A percentile compares a stretch with the other conserved stretches of the same genome.
These are phyloP conservation scores for Pneumocystis sp. DNA, from an alignment of 1,139 yeast species.

Conservation along the genomic window DNA sequence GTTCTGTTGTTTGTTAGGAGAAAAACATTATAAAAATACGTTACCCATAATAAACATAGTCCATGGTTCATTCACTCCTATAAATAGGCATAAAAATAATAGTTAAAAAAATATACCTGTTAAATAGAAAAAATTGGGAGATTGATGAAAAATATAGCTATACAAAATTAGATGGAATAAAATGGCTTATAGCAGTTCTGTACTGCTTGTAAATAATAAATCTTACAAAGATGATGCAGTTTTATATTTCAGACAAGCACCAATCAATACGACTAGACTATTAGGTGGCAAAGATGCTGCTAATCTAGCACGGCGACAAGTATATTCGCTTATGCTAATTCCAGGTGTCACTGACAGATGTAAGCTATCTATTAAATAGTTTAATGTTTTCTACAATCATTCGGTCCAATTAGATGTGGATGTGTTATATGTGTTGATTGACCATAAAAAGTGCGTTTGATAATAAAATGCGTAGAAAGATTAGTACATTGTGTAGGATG, in stretches of 20 bases:
- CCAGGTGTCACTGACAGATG: constrained; percentile 52
- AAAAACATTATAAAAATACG: neutral
- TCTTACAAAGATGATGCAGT: neutral
- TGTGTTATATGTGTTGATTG: neutral
- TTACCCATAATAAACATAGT: constrained; percentile 65
- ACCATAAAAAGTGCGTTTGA: neutral
- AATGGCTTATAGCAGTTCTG: neutral
- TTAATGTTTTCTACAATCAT: neutral
- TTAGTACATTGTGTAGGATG: too few relatives aligned
- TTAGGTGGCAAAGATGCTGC: constrained; percentile 44
- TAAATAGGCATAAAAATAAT: neutral
- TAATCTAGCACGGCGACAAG: constrained; percentile 46
- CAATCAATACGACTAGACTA: constrained; percentile 61
- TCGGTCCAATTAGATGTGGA: neutral
- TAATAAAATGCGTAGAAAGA: neutral
- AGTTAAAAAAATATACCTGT: constrained; percentile 36
- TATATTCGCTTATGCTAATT: constrained; percentile 70
- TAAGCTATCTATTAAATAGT: neutral
- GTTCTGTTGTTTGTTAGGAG: neutral
- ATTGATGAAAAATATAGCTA: constrained; percentile 51
- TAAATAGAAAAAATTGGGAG: constrained; percentile 69
- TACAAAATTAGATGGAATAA: neutral
- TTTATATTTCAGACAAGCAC: constrained; percentile 21
- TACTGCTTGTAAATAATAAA: neutral
- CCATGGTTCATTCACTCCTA: constrained; percentile 70